Conservation (phyloP, 2,329 filamentous ascomycete genomes). For the Diaporthe citriasiana region DNA sequence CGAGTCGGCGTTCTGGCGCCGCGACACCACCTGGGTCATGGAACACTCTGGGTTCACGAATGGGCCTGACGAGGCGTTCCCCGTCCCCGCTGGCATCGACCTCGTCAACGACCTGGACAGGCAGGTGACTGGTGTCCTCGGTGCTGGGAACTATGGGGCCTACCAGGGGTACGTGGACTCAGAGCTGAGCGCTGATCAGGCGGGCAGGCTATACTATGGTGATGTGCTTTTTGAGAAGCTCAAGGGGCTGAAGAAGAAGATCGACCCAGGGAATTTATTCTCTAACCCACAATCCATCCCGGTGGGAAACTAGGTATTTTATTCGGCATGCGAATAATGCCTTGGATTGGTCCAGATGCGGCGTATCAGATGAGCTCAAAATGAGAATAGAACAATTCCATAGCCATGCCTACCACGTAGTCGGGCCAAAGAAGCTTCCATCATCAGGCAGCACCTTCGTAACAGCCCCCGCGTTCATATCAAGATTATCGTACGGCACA, state of each 20-base stretch:
- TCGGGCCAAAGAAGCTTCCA: constrained; percentile 29
- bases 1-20: constrained; percentile 46
- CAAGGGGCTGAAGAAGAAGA: constrained; percentile 55
- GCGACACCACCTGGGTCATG: constrained; percentile 48
- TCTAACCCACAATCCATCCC: constrained; percentile 50
- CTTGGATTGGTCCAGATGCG: not conserved
- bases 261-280: constrained; percentile 47
- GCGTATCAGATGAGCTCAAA: too few relatives aligned
- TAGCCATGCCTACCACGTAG: constrained; percentile 6
- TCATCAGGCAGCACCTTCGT: constrained; percentile 29
- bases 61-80: constrained; percentile 30
- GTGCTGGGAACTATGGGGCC: constrained; percentile 44
- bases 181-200: constrained; percentile 45
- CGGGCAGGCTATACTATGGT: constrained; percentile 49
- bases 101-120: constrained; percentile 46
- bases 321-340: not conserved
- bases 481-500: constrained; percentile 11
- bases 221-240: constrained; percentile 45
- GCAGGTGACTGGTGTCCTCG: constrained; percentile 45
- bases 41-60: constrained; percentile 45
- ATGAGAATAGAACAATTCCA: too few relatives aligned
- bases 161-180: constrained; percentile 52
- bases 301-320: not conserved
- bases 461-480: not conserved
- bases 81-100: constrained; percentile 41